These are phyloP conservation scores for Chionographis japonica DNA, from an alignment of 106 monocot genomes.

Conservation along the genomic window DNA sequence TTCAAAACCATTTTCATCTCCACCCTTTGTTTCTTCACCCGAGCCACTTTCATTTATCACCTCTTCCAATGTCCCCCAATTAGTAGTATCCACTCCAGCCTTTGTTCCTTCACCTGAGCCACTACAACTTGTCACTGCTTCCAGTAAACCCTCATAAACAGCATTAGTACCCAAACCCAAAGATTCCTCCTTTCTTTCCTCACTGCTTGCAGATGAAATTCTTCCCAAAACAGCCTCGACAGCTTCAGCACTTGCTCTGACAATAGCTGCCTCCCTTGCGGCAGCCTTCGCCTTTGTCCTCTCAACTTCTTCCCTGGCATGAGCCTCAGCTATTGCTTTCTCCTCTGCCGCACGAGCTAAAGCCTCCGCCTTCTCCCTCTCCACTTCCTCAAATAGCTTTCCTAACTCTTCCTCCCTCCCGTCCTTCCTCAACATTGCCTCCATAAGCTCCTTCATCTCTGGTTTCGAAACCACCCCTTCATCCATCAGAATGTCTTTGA, in stretches of 20 bases:
- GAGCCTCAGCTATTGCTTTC: constrained; percentile 75
- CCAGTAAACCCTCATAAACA: constrained; percentile 1
- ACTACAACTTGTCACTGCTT: background rate
- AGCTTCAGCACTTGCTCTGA: constrained; percentile 68
- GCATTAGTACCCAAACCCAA: background rate
- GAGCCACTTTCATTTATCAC: background rate
- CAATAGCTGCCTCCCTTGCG: constrained; percentile 62
- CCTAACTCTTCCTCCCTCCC: constrained; percentile 67
- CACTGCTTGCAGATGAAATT: constrained; percentile 17
- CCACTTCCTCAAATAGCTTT: constrained; percentile 63
- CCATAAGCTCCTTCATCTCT: constrained; percentile 71
- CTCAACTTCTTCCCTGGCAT: constrained; percentile 72
- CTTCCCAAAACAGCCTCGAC: constrained; percentile 66
- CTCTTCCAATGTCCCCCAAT: background rate
- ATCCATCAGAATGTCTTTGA: constrained; percentile 66
- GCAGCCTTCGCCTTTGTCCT: constrained; percentile 76
- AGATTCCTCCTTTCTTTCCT: constrained; percentile 23
- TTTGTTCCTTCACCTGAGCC: constrained; percentile 7
- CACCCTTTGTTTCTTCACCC: background rate
- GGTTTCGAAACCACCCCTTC: constrained; percentile 46
- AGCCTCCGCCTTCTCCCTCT: constrained; percentile 81
- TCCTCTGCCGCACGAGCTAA: constrained; percentile 72
- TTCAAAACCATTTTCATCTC: constrained; percentile 2
- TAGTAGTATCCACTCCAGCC: background rate
- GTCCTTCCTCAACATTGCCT: constrained; percentile 46